A percentile compares a stretch with the other conserved stretches of the same genome.
phyloP scores from a whole-genome alignment of 202 grass and related monocot species.

The Panicum virgatum region DNA sequence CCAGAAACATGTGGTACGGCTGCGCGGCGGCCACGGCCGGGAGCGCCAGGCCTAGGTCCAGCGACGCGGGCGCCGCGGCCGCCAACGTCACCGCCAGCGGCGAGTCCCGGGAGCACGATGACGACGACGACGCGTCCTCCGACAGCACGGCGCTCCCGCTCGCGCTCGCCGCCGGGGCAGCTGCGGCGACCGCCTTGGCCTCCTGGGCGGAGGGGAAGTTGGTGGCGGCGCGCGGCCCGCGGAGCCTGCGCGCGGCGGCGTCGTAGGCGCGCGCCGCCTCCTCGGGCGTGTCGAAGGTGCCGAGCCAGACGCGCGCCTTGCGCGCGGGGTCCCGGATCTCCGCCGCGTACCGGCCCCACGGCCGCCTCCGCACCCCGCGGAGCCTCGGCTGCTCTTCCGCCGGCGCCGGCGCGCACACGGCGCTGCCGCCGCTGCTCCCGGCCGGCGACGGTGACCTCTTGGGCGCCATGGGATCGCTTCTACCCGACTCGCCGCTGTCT shows the following conservation, averaged over 20 bases:
- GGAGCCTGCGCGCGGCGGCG: conserved; percentile 46
- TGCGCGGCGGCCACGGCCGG: neutral
- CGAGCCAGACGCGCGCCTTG: conserved; percentile 42
- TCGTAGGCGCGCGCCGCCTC: conserved; percentile 57
- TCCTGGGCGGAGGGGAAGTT: conserved; percentile 25
- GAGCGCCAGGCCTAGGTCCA: conserved; percentile 7
- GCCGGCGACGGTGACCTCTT: neutral
- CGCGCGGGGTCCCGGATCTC: conserved; percentile 65
- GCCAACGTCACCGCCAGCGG: neutral
- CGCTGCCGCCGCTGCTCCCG: neutral
- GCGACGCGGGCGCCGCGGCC: neutral
- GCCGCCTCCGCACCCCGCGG: conserved; percentile 72
- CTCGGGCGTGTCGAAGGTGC: conserved; percentile 49
- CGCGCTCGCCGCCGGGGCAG: neutral
- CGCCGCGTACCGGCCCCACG: conserved; percentile 75
- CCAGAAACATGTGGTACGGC: neutral
- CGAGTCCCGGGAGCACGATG: neutral
- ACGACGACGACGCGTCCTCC: neutral
- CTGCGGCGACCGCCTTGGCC: too few species aligned
- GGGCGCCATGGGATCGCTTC: neutral
- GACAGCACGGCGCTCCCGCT: neutral
- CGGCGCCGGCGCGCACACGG: neutral
- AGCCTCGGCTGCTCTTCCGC: conserved; percentile 30
- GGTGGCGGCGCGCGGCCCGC: conserved; percentile 46
- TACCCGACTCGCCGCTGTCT: neutral